Evolutionary conservation across 768 basidiomycete genomes (phyloP).

Genomic region (Boletus coccyginus): DNA sequence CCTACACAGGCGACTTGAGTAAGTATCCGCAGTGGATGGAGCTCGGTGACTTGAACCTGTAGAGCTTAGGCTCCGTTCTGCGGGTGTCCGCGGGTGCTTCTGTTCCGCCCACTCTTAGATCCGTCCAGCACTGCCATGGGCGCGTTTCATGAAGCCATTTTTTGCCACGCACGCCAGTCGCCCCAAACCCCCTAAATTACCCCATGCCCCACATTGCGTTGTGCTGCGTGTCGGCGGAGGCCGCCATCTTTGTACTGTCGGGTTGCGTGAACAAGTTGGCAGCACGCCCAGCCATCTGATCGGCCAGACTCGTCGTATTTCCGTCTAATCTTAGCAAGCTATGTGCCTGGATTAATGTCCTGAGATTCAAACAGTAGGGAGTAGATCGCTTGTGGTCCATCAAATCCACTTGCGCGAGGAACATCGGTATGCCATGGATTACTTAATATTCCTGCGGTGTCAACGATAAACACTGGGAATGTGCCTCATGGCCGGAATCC

Average conservation of each 20-base stretch:
- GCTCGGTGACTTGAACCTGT: conserved; percentile 1
- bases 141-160: not conserved
- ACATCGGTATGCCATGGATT: not conserved
- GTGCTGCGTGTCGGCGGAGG: conserved; percentile 21
- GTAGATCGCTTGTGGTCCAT: not conserved
- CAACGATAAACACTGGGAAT: not conserved
- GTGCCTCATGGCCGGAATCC: conserved; percentile 9
- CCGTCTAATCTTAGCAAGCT: conserved; percentile 11
- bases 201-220: conserved; percentile 22
- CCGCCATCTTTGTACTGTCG: conserved; percentile 24
- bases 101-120: conserved; percentile 19
- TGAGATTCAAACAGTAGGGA: not conserved
- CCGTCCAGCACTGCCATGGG: conserved; percentile 19
- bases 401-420: conserved; percentile 1
- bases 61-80: not conserved
- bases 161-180: conserved; percentile 7
- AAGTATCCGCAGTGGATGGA: not conserved
- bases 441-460: not conserved
- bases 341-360: conserved; percentile 15
- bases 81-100: conserved; percentile 11
- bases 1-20: not conserved
- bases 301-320: not conserved
- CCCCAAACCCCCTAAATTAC: conserved; percentile 14
- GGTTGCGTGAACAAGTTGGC: conserved; percentile 9
- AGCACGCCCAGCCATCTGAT: conserved; percentile 10